phyloP scores from a whole-genome alignment of 148 eudicot species.

The Chenopodium quinoa region DNA sequence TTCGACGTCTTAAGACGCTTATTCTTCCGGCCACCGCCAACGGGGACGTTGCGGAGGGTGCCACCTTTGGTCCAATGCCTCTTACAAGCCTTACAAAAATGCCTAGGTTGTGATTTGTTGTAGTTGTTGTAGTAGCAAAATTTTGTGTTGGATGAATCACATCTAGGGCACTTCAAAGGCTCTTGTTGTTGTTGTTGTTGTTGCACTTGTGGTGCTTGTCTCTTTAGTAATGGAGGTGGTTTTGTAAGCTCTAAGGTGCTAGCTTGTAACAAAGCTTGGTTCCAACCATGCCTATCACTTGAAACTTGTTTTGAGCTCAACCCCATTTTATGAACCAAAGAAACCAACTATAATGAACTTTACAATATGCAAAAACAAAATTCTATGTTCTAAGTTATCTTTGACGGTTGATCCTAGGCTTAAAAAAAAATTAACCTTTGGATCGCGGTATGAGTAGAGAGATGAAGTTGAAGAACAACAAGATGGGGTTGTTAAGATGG shows the following conservation, averaged over 20 bases:
- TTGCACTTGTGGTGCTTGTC: constrained; percentile 22
- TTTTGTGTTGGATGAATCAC: constrained; percentile 76
- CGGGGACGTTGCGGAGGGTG: constrained; percentile 83
- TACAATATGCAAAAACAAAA: not conserved
- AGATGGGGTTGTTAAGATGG: constrained; percentile 23
- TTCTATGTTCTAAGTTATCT: not conserved
- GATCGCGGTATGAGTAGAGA: constrained; percentile 30
- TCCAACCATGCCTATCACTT: constrained; percentile 47
- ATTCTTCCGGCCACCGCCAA: constrained; percentile 89
- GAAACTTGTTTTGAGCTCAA: constrained; percentile 66
- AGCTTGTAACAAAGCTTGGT: constrained; percentile 30
- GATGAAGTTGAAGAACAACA: constrained; percentile 28
- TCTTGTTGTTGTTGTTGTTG: constrained; percentile 39
- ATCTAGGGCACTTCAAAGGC: constrained; percentile 71
- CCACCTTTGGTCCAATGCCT: constrained; percentile 99
- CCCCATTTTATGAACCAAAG: constrained; percentile 40
- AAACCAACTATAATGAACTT: not conserved
- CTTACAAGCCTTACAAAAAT: constrained; percentile 86
- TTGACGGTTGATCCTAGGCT: not conserved
- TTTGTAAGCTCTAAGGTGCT: constrained; percentile 35
- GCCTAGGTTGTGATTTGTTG: constrained; percentile 87
- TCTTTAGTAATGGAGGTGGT: constrained; percentile 25
- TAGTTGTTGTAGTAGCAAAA: constrained; percentile 95
- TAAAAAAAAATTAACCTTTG: constrained; percentile 23
- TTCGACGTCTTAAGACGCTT: constrained; percentile 54